Conservation (phyloP, 768 basidiomycete genomes). For the Lactarius vividus region DNA sequence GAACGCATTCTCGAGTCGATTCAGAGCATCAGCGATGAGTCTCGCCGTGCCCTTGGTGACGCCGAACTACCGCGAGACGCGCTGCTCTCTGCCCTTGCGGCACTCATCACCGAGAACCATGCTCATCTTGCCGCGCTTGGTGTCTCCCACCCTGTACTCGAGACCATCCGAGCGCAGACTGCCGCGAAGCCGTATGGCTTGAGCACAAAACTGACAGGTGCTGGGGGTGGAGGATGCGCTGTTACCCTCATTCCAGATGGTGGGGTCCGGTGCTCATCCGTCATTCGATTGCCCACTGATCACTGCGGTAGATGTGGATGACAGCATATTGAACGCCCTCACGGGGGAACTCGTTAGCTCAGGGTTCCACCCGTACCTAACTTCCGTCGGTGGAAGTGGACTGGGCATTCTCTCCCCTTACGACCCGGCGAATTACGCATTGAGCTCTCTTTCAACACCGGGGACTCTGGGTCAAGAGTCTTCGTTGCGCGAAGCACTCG, state of each 20-base stretch:
- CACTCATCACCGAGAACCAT: slow-evolving; percentile 90
- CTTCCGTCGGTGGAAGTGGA: slow-evolving; percentile 90
- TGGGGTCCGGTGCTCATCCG: slow-evolving; percentile 38
- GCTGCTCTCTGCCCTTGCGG: slow-evolving; percentile 66
- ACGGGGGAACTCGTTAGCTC: slow-evolving; percentile 55
- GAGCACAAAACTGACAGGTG: slow-evolving; percentile 94
- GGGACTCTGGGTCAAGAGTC: slow-evolving; percentile 23
- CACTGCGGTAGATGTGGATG: slow-evolving; percentile 61
- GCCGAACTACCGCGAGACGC: slow-evolving; percentile 63
- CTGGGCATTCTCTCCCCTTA: slow-evolving; percentile 75
- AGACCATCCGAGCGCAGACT: slow-evolving; percentile 75
- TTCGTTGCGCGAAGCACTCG: slow-evolving; percentile 32
- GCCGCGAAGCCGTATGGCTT: slow-evolving; percentile 60
- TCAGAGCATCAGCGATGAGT: slow-evolving; percentile 82
- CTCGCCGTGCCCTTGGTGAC: slow-evolving; percentile 69
- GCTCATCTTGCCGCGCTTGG: slow-evolving; percentile 76
- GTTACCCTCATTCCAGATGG: slow-evolving; percentile 95
- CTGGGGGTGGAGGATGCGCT: slow-evolving; percentile 97
- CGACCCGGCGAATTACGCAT: slow-evolving; percentile 35
- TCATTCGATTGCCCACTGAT: slow-evolving; percentile 6
- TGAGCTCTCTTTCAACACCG: slow-evolving; percentile 31
- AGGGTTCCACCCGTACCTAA: slow-evolving; percentile 82
- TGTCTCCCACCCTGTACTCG: slow-evolving; percentile 88
- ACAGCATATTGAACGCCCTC: slow-evolving; percentile 55
- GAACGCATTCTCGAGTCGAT: slow-evolving; percentile 75